Base-by-base conservation (phyloP, 2,329 filamentous ascomycete genomes). In the Blumeria hordei region DNA sequence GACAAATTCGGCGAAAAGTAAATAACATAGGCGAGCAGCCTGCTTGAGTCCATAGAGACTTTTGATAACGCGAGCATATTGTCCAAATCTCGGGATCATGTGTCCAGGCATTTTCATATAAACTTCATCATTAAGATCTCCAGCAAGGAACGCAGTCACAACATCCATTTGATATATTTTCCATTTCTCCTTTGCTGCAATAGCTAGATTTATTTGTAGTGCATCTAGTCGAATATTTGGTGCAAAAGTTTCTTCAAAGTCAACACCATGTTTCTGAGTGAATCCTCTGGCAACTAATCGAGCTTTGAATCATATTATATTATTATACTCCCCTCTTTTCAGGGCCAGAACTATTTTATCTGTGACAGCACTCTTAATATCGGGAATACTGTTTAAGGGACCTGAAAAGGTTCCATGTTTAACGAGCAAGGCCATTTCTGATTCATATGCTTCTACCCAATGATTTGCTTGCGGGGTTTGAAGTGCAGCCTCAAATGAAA, bases 21-120 rank as follows among this genome's bases (percentile, higher is more conserved):
- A 33, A 3, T 51, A 51, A 28, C 47, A 51, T 34, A 51, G 14
- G 28, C 47, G 47, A 4, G 47, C 47, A 35, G 47, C 47, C 36
- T 51, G 47, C 33, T 51, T 51, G 4, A 51, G 47, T 51, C 47
- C 47, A 16, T 51, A 51, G 10, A 51, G 36, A 35, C 47, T 51
- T 21, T 51, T 36, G n/a, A 35, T 14, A n/a, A 36, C 47, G 16
- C 47, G 47, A 51, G 33, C 11, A 51, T 51, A 51, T 36, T 18
- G 28, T 18, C 47, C 47, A 36, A 51, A 51, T 34, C 47, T 14
- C 16, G 7, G 8, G 4, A 51, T 18, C 47, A 51, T 51, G 32
- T n/a, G n/a, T n/a, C n/a, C n/a, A n/a, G n/a, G n/a, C n/a, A n/a
- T n/a, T n/a, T n/a, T n/a, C n/a, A n/a, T 51, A n/a, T 47, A 47